Evolutionary conservation across 2,329 filamentous ascomycete species (phyloP), one percentile per base, ranked within the genome.

Genomic region (Cryphonectria naterciae): DNA sequence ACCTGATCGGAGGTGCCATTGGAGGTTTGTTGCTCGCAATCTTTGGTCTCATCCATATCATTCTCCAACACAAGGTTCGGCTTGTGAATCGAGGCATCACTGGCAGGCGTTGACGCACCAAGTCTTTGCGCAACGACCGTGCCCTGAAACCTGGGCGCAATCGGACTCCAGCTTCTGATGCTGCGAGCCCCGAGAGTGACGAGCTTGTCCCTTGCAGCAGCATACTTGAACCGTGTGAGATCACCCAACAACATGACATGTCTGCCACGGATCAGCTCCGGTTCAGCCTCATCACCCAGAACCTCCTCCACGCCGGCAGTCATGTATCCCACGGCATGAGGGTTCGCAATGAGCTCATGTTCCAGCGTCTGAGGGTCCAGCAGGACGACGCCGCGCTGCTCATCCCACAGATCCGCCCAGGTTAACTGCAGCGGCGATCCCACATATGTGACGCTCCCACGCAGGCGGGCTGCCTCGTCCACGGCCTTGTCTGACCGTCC

Each of bases 331-430:
- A 75, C 72, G 15, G 74, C 77, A 60, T 78, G 68, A 25, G 78
- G 78, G 63, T 78, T 79, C 19, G 74, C 56, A 22, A 79, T 58
- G 10, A 78, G 67, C 64, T 79, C 73, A 56, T 75, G 70, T 41
- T 78, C 72, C 13, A 80, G 74, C 5, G 77, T 79, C 32, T 73
- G 72, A 1, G 78, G 78, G 66, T 80, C 73, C 2, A 79, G 70
- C 54, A 79, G 71, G 22, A 79, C 69, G 28, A 76, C 78, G 11
- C 78, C 78, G 15, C 73, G 75, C 68, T 75, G 65, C 19, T 75
- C 73, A 64, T 80, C 78, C 58, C 72, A 70, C n/a, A 79, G 73
- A 63, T 80, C 78, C 4, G 74, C 75, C 78, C 78, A 80, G n/a
- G 74, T 78, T 49, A 79, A 70, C 72, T 79, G 78, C 62, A 79